Evolutionary conservation across 352 stramenopile genomes (phyloP).

Genomic region (Pythium folliculosum): DNA sequence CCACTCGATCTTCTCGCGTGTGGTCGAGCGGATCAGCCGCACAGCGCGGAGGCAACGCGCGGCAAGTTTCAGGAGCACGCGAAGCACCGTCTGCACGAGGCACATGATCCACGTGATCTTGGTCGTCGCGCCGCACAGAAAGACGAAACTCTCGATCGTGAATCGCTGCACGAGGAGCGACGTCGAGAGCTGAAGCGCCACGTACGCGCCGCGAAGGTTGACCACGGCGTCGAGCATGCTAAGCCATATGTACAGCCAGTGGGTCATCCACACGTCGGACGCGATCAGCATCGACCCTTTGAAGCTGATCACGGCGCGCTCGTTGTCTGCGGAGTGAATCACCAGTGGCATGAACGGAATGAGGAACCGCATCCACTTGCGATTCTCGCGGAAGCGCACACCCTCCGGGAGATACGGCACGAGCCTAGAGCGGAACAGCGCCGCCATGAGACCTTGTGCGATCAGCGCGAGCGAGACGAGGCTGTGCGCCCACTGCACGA

Average conservation of each 20-base stretch:
- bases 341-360: constrained; percentile 48
- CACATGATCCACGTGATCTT: constrained; percentile 68
- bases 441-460: constrained; percentile 39
- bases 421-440: constrained; percentile 35
- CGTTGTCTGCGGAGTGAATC: constrained; percentile 38
- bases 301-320: constrained; percentile 47
- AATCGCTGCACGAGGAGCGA: constrained; percentile 53
- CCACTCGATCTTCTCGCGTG: constrained; percentile 44
- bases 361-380: constrained; percentile 39
- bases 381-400: constrained; percentile 35
- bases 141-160: constrained; percentile 59
- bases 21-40: constrained; percentile 34
- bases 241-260: constrained; percentile 64
- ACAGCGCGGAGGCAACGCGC: constrained; percentile 34
- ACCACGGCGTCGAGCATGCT: constrained; percentile 53
- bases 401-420: constrained; percentile 46
- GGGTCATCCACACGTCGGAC: constrained; percentile 66
- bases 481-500: constrained; percentile 43
- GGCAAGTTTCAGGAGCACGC: constrained; percentile 34
- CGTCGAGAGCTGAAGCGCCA: constrained; percentile 43
- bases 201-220: constrained; percentile 49
- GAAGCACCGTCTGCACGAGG: constrained; percentile 38
- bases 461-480: constrained; percentile 48
- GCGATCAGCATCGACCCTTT: constrained; percentile 52
- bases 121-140: constrained; percentile 47